These are phyloP conservation scores for Penicillium sp. DNA, from an alignment of 2,329 filamentous ascomycete genomes.

Conservation along the genomic window DNA sequence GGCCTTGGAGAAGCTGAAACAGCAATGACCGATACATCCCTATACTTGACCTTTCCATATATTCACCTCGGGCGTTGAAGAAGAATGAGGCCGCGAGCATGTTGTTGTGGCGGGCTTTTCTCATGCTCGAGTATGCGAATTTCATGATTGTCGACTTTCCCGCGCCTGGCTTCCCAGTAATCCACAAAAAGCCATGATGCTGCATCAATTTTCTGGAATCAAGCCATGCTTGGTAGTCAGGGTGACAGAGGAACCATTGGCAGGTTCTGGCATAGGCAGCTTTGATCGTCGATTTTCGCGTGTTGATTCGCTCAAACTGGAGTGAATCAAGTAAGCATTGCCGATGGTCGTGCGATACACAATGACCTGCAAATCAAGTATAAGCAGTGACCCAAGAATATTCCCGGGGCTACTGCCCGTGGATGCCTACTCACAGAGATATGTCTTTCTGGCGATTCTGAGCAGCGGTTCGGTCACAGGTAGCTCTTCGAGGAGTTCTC, in stretches of 20 bases:
- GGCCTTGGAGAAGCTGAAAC: constrained; percentile 24
- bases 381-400: too few relatives aligned
- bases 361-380: constrained; percentile 5
- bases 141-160: constrained; percentile 47
- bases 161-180: constrained; percentile 40
- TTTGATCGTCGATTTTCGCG: constrained; percentile 39
- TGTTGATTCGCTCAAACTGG: constrained; percentile 43
- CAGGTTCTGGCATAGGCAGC: constrained; percentile 42
- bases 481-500: constrained; percentile 14
- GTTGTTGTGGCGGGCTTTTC: constrained; percentile 31
- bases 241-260: constrained; percentile 41
- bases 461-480: constrained; percentile 4
- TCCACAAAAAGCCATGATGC: constrained; percentile 39
- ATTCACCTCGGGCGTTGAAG: constrained; percentile 28
- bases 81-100: constrained; percentile 32
- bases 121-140: constrained; percentile 37
- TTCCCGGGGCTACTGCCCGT: too few relatives aligned
- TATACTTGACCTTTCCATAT: constrained; percentile 21
- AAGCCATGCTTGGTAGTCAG: constrained; percentile 42
- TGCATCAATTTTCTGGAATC: constrained; percentile 19
- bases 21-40: constrained; percentile 33
- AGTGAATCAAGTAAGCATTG: constrained; percentile 27
- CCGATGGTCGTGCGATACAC: constrained; percentile 1
- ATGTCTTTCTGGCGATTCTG: not conserved
- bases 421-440: too few relatives aligned